Evolutionary conservation across 306 rosid species (phyloP).

Genomic region (Acmispon strigosus): DNA sequence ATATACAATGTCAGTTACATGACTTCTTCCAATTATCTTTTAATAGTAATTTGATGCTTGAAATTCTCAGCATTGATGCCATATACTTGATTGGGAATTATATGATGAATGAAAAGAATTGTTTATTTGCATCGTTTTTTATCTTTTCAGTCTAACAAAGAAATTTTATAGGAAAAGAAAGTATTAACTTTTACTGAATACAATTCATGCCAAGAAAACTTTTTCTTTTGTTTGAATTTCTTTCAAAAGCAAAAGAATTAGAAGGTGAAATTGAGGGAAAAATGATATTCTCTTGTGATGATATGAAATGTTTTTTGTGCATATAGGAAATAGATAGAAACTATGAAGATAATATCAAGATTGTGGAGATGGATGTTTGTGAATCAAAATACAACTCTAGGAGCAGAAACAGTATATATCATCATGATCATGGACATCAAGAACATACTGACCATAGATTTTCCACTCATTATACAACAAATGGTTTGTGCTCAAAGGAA

Average conservation of each 20-base stretch:
- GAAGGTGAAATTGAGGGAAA: not conserved
- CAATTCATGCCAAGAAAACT: not conserved
- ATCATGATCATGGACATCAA: slow-evolving; percentile 23
- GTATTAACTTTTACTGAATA: not conserved
- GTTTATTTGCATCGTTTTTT: not conserved
- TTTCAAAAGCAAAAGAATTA: not conserved
- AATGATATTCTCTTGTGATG: not conserved
- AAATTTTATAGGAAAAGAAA: not conserved
- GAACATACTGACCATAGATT: slow-evolving; percentile 24
- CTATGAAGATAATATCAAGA: slow-evolving; percentile 80
- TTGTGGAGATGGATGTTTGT: slow-evolving; percentile 83
- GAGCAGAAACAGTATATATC: slow-evolving; percentile 40
- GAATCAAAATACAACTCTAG: slow-evolving; percentile 36
- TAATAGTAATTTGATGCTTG: not conserved
- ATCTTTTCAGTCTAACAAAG: not conserved
- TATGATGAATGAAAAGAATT: not conserved
- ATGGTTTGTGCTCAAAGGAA: slow-evolving; percentile 35
- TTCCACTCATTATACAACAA: slow-evolving; percentile 28
- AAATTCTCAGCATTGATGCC: not conserved
- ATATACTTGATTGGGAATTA: not conserved
- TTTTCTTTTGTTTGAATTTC: not conserved
- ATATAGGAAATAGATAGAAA: slow-evolving; percentile 56
- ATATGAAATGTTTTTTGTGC: slow-evolving; percentile 9
- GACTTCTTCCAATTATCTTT: not conserved
- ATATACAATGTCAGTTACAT: slow-evolving; percentile 51